A percentile compares a stretch with the other conserved stretches of the same genome.
These are phyloP conservation scores for Tirmania nivea DNA, from an alignment of 495 filamentous ascomycete species.

Conservation along the genomic window DNA sequence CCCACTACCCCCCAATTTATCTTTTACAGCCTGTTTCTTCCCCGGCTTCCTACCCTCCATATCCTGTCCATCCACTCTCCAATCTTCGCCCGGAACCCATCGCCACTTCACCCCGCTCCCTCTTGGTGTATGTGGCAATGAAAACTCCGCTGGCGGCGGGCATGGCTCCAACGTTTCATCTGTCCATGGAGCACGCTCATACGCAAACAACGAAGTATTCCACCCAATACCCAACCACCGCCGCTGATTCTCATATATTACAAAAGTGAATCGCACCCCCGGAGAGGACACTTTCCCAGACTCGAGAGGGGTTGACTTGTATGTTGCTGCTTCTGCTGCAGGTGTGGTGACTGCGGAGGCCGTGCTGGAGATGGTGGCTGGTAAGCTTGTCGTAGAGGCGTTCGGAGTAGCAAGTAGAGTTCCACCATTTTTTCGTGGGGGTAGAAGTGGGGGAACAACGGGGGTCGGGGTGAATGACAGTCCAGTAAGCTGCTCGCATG, in stretches of 20 bases:
- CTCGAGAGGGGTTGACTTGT: constrained; percentile 6
- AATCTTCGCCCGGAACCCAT: constrained; percentile 67
- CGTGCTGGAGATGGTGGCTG: constrained; percentile 1
- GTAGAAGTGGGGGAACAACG: constrained; percentile 16
- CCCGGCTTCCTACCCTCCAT: constrained; percentile 24
- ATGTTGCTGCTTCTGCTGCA: neutral
- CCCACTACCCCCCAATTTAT: constrained; percentile 18
- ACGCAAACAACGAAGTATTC: constrained; percentile 72
- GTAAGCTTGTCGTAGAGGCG: constrained; percentile 5
- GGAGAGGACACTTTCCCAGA: constrained; percentile 21
- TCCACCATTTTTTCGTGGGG: constrained; percentile 8
- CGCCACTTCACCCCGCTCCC: constrained; percentile 64
- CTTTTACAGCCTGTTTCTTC: constrained; percentile 22
- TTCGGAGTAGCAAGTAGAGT: constrained; percentile 3
- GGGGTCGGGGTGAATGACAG: constrained; percentile 37
- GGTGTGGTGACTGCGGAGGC: constrained; percentile 2
- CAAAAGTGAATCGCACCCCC: constrained; percentile 85
- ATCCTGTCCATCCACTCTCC: constrained; percentile 65
- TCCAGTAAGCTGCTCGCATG: constrained; percentile 51
- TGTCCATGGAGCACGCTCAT: constrained; percentile 80
- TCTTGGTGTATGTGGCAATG: constrained; percentile 60
- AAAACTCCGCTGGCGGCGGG: constrained; percentile 58
- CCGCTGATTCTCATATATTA: constrained; percentile 88
- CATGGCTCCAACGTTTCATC: constrained; percentile 80
- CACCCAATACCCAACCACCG: constrained; percentile 89